Evolutionary conservation across 768 basidiomycete species (phyloP).

Genomic region (Russula griseocarnosa): DNA sequence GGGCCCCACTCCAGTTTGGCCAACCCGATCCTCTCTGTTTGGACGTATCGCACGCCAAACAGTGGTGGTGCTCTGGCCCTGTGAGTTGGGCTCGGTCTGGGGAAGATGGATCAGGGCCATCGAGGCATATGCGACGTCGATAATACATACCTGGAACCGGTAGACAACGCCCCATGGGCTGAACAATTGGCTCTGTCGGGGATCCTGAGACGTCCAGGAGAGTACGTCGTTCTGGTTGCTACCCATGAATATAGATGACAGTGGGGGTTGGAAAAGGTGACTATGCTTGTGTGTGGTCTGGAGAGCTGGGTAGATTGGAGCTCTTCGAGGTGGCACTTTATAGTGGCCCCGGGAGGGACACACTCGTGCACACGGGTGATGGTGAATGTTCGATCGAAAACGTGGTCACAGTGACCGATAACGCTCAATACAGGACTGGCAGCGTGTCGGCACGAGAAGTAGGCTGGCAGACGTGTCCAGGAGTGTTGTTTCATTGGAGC

Average conservation of each 20-base stretch:
- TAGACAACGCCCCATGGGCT: constrained; percentile 78
- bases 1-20: constrained; percentile 85
- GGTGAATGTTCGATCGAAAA: constrained; percentile 62
- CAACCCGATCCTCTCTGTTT: constrained; percentile 84
- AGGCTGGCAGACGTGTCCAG: constrained; percentile 53
- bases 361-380: constrained; percentile 48
- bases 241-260: constrained; percentile 42
- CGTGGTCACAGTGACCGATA: constrained; percentile 66
- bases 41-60: constrained; percentile 77
- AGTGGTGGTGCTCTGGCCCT: constrained; percentile 69
- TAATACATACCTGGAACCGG: constrained; percentile 63
- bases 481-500: constrained; percentile 68
- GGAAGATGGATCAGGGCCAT: constrained; percentile 31
- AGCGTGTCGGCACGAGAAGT: constrained; percentile 72
- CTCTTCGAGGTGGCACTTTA: constrained; percentile 42
- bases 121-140: constrained; percentile 28
- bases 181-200: constrained; percentile 78
- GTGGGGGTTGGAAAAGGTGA: constrained; percentile 31
- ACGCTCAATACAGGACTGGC: constrained; percentile 60
- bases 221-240: constrained; percentile 53
- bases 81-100: constrained; percentile 63
- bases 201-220: constrained; percentile 85
- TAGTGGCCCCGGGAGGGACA: constrained; percentile 38
- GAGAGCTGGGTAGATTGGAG: constrained; percentile 30
- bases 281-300: constrained; percentile 25